A percentile compares a stretch with the other conserved stretches of the same genome.
Evolutionary conservation across 2,329 filamentous ascomycete genomes (phyloP).

Genomic region (Grosmannia clavigera): DNA sequence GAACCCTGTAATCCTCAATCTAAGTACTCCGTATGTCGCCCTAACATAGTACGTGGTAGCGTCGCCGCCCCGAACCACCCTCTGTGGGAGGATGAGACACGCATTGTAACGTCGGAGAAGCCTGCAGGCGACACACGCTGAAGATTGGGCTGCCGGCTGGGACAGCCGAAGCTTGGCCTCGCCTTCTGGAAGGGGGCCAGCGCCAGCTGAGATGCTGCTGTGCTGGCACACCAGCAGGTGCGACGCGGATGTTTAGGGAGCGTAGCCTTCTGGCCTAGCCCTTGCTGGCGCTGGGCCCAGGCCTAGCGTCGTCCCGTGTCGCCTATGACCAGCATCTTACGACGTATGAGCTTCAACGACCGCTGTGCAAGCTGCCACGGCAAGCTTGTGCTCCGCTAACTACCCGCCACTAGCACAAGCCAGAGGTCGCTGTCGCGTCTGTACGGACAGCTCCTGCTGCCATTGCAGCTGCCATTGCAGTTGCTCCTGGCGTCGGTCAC

Average conservation of each 20-base stretch:
- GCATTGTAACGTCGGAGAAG: background rate
- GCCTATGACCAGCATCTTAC: background rate
- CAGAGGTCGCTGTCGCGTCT: background rate
- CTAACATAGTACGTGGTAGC: too few relatives aligned
- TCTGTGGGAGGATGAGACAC: background rate
- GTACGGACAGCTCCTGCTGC: too few relatives aligned
- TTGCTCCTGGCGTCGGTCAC: too few relatives aligned
- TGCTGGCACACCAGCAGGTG: background rate
- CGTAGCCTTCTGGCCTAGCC: background rate
- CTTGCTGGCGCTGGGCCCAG: background rate
- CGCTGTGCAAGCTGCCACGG: background rate
- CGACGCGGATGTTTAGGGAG: background rate
- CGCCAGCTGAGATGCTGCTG: background rate
- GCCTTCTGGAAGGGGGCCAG: background rate
- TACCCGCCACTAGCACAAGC: background rate
- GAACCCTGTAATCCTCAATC: too few relatives aligned
- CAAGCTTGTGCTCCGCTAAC: background rate
- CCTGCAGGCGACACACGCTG: background rate
- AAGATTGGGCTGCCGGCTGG: background rate
- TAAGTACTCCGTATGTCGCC: too few relatives aligned
- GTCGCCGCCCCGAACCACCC: too few relatives aligned
- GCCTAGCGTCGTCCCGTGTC: background rate
- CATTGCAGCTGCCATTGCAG: too few relatives aligned
- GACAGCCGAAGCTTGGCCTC: background rate
- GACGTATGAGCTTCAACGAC: background rate